Conservation (phyloP, 441 rosid species). For the Syzygium syzygioides region DNA sequence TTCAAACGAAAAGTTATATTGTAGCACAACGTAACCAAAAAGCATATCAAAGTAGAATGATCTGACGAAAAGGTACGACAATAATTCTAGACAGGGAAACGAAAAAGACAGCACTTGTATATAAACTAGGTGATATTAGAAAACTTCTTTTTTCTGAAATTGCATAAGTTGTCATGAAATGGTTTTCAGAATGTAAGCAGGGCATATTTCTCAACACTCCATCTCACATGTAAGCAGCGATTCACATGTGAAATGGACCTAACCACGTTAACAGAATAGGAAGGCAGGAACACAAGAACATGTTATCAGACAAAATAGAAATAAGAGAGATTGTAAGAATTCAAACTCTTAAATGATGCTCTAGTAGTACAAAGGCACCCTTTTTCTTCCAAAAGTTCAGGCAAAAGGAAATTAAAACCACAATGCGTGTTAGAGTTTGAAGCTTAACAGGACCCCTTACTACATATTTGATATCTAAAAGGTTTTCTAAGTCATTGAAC, state of each 20-base stretch:
- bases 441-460: background rate
- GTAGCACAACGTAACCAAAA: background rate
- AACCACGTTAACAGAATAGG: background rate
- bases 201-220: background rate
- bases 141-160: background rate
- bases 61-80: background rate
- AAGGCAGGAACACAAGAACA: background rate
- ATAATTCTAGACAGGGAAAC: background rate
- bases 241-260: background rate
- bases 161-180: background rate
- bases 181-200: background rate
- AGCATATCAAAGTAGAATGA: background rate
- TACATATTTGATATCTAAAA: background rate
- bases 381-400: background rate
- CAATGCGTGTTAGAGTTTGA: background rate
- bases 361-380: background rate
- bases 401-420: background rate
- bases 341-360: background rate
- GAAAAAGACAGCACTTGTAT: background rate
- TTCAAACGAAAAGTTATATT: background rate
- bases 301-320: background rate
- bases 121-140: background rate
- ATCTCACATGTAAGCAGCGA: background rate
- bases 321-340: background rate
- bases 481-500: background rate